Percentiles rank a stretch among this genome's conserved stretches.
These are phyloP conservation scores for Porpolomopsis calyptriformis DNA, from an alignment of 768 basidiomycete species.

Conservation along the genomic window DNA sequence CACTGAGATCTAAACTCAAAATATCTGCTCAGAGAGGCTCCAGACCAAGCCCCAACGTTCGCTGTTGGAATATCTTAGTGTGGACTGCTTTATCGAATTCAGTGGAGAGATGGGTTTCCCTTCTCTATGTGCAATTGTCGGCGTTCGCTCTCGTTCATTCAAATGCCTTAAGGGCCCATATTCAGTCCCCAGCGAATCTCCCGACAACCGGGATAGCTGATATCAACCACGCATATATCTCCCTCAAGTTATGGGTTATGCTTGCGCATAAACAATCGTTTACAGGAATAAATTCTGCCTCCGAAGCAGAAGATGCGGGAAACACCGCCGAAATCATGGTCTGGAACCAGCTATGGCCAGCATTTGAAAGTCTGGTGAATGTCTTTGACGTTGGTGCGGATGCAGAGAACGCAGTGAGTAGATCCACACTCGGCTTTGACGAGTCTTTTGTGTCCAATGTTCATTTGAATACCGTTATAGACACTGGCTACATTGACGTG, in stretches of 20 bases:
- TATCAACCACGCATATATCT: slow-evolving; percentile 57
- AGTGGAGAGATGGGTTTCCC: slow-evolving; percentile 24
- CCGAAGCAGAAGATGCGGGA: background rate
- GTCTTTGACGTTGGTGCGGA: slow-evolving; percentile 40
- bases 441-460: background rate
- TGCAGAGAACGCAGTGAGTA: slow-evolving; percentile 30
- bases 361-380: slow-evolving; percentile 45
- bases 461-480: slow-evolving; percentile 23
- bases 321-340: slow-evolving; percentile 23
- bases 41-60: slow-evolving; percentile 30
- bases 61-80: slow-evolving; percentile 57
- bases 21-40: slow-evolving; percentile 22
- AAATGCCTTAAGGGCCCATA: slow-evolving; percentile 31
- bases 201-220: slow-evolving; percentile 41
- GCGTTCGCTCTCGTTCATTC: slow-evolving; percentile 41
- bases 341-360: slow-evolving; percentile 74
- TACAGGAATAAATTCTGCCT: slow-evolving; percentile 13
- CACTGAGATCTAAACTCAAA: background rate
- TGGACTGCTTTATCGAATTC: slow-evolving; percentile 40
- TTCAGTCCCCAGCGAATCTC: slow-evolving; percentile 25
- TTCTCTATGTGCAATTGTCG: slow-evolving; percentile 41
- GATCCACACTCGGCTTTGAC: background rate
- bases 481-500: slow-evolving; percentile 43
- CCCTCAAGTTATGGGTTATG: slow-evolving; percentile 64
- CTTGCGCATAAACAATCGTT: slow-evolving; percentile 34